phyloP scores from a whole-genome alignment of 148 eudicot species.

The Nepenthes mirabilis region DNA sequence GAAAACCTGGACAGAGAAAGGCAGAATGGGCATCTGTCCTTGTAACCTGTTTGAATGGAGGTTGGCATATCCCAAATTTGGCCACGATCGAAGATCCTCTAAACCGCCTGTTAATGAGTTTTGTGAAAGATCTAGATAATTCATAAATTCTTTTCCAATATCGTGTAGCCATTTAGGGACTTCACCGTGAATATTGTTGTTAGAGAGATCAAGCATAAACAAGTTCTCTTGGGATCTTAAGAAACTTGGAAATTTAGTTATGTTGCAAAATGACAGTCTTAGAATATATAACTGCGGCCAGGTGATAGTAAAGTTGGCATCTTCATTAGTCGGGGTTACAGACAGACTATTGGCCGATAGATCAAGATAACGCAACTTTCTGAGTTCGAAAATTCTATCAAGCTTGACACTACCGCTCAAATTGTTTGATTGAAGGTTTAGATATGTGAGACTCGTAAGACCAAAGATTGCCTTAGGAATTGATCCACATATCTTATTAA shows the following conservation, averaged over 20 bases:
- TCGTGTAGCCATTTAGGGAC: slow-evolving; percentile 11
- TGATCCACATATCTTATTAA: slow-evolving; percentile 5
- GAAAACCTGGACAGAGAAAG: background rate
- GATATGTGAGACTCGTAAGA: background rate
- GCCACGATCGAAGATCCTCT: slow-evolving; percentile 10
- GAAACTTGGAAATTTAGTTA: slow-evolving; percentile 9
- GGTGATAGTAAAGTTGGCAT: background rate
- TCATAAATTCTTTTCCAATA: slow-evolving; percentile 1
- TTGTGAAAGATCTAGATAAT: slow-evolving; percentile 18
- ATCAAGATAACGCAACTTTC: background rate
- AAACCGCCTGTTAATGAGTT: slow-evolving; percentile 13
- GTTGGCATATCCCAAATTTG: slow-evolving; percentile 9
- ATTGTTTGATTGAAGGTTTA: slow-evolving; percentile 9
- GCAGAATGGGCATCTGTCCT: slow-evolving; percentile 1
- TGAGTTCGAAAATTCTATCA: slow-evolving; percentile 4
- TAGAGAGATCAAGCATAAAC: slow-evolving; percentile 7
- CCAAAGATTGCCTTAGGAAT: slow-evolving; percentile 3
- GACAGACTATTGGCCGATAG: slow-evolving; percentile 11
- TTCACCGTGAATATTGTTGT: slow-evolving; percentile 12
- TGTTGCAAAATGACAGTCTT: slow-evolving; percentile 10
- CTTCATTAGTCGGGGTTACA: background rate
- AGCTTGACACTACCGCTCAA: slow-evolving; percentile 14
- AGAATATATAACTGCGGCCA: background rate
- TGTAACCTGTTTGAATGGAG: slow-evolving; percentile 18
- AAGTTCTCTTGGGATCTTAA: slow-evolving; percentile 1